These are phyloP conservation scores for Verbascum thapsus DNA, from an alignment of 257 asterid genomes.

Conservation along the genomic window DNA sequence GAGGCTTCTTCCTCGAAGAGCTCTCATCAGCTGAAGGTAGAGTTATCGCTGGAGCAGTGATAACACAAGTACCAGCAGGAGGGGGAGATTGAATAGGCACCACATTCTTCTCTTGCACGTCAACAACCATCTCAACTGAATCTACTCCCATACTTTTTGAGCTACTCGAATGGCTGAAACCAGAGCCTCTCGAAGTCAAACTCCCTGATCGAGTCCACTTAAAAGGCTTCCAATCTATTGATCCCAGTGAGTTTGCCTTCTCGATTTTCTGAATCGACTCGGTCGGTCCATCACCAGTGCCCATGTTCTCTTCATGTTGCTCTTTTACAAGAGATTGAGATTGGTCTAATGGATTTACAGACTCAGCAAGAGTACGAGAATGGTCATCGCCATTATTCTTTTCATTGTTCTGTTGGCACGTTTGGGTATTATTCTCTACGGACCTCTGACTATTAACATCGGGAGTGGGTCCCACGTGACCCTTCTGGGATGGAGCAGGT, in stretches of 20 bases:
- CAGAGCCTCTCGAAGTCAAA: constrained; percentile 56
- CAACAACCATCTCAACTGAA: constrained; percentile 42
- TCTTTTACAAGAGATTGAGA: constrained; percentile 48
- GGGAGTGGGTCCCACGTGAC: constrained; percentile 56
- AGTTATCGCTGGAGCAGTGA: constrained; percentile 26
- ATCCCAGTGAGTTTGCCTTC: constrained; percentile 57
- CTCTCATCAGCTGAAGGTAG: constrained; percentile 52
- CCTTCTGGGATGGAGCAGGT: constrained; percentile 52
- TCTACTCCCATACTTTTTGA: constrained; percentile 55
- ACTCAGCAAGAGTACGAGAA: constrained; percentile 38
- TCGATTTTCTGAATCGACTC: constrained; percentile 51
- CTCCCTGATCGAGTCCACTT: constrained; percentile 65
- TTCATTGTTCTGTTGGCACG: constrained; percentile 32
- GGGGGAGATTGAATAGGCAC: constrained; percentile 37
- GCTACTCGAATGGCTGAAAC: constrained; percentile 52
- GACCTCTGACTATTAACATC: constrained; percentile 54
- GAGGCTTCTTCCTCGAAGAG: constrained; percentile 86
- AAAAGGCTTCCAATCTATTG: constrained; percentile 61
- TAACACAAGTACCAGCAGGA: constrained; percentile 42
- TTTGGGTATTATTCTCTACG: constrained; percentile 48
- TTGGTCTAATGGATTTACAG: constrained; percentile 42
- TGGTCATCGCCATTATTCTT: constrained; percentile 28
- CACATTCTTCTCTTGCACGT: constrained; percentile 38
- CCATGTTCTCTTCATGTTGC: constrained; percentile 47
- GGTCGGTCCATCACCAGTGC: constrained; percentile 33